Percentiles rank a stretch among this genome's conserved stretches.
Evolutionary conservation across 1,284 basidiomycete species (phyloP).

Genomic region (Heterobasidion occidentale): DNA sequence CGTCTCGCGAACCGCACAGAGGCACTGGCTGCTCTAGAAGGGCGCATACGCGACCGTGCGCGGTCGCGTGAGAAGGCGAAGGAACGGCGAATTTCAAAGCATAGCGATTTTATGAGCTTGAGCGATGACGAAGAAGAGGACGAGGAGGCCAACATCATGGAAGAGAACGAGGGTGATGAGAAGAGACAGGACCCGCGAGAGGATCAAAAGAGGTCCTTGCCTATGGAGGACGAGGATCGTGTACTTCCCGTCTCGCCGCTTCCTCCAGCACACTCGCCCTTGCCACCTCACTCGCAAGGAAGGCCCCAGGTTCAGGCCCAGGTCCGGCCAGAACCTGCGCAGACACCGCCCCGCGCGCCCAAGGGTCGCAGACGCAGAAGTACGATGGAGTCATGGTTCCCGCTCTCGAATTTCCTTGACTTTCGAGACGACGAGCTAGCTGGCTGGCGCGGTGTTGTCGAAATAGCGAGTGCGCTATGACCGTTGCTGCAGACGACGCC

Average conservation of each 20-base stretch:
- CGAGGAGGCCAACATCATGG: constrained; percentile 14
- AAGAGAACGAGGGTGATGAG: constrained; percentile 16
- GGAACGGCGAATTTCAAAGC: constrained; percentile 9
- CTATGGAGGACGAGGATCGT: constrained; percentile 21
- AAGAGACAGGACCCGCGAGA: background rate
- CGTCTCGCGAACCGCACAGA: constrained; percentile 29
- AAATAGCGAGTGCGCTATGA: constrained; percentile 31
- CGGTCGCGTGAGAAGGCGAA: constrained; percentile 1
- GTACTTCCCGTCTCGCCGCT: constrained; percentile 16
- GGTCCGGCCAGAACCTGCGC: background rate
- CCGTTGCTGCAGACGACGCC: background rate
- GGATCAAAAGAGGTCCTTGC: background rate
- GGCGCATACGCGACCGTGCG: constrained; percentile 27
- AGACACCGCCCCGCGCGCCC: constrained; percentile 1
- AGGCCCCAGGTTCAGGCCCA: no score
- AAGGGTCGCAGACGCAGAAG: constrained; percentile 22
- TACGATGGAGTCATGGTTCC: constrained; percentile 36
- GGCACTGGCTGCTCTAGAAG: constrained; percentile 58
- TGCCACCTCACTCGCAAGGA: background rate
- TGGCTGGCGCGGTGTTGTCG: constrained; percentile 55
- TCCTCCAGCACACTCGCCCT: background rate
- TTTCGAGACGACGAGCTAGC: constrained; percentile 40
- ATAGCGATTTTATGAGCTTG: constrained; percentile 58
- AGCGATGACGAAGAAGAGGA: constrained; percentile 51
- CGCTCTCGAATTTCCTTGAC: constrained; percentile 57